These are phyloP conservation scores for Serendipita vermifera DNA, from an alignment of 768 basidiomycete genomes.

Conservation along the genomic window DNA sequence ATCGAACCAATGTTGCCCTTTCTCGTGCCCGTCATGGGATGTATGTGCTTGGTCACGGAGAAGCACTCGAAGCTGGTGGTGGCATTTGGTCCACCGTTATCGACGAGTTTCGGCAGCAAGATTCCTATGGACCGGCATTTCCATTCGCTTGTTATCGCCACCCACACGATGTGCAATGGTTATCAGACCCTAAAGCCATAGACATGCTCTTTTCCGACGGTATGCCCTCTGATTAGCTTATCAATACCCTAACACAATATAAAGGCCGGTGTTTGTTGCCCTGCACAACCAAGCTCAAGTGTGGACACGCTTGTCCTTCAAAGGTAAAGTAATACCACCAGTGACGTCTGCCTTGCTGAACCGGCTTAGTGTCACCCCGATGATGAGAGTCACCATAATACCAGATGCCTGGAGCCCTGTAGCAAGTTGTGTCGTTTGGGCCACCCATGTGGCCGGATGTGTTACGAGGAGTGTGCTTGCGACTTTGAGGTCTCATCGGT, in stretches of 20 bases:
- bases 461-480: conserved; percentile 41
- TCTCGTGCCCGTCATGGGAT: conserved; percentile 64
- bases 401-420: conserved; percentile 38
- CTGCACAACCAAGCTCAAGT: conserved; percentile 39
- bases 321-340: conserved; percentile 28
- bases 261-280: conserved; percentile 50
- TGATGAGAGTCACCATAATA: conserved; percentile 38
- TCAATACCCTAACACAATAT: not conserved
- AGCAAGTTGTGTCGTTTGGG: conserved; percentile 37
- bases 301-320: conserved; percentile 53
- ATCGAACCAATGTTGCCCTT: conserved; percentile 42
- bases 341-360: not conserved
- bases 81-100: conserved; percentile 46
- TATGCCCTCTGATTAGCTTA: conserved; percentile 15
- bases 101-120: conserved; percentile 38
- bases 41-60: conserved; percentile 57
- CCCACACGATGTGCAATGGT: conserved; percentile 28
- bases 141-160: conserved; percentile 49
- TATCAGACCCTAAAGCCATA: conserved; percentile 42
- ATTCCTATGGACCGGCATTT: conserved; percentile 37
- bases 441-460: conserved; percentile 47
- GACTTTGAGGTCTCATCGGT: conserved; percentile 34
- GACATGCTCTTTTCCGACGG: conserved; percentile 43
- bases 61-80: conserved; percentile 36
- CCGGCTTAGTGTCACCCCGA: conserved; percentile 45